Percentiles rank a stretch among this genome's conserved stretches.
Evolutionary conservation across 169 alveolate species (phyloP).

Genomic region (Toxoplasma gondii): DNA sequence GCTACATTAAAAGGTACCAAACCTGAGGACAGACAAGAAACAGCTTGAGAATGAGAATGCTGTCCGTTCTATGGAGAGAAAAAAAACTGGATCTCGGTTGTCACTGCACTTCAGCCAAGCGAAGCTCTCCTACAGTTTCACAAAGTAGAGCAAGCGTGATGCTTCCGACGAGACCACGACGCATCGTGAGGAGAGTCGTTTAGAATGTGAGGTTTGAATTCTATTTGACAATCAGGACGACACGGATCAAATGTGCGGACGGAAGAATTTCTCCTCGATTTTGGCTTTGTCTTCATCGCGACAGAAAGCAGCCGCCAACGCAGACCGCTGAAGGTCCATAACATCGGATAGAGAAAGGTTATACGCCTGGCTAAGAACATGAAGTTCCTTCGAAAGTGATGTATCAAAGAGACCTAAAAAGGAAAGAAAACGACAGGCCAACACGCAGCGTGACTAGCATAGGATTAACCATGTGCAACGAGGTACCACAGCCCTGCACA

Average conservation of each 20-base stretch:
- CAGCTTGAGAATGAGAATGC: no score
- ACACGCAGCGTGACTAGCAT: neutral
- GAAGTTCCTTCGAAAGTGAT: slow-evolving; percentile 19
- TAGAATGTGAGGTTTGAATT: neutral
- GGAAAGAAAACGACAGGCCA: neutral
- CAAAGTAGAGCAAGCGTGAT: no score
- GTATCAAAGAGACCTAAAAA: slow-evolving; percentile 40
- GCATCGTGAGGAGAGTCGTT: neutral
- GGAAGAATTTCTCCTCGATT: slow-evolving; percentile 22
- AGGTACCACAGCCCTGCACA: neutral
- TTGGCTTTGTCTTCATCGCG: neutral
- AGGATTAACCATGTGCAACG: neutral
- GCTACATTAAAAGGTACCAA: no score
- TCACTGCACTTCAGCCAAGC: no score
- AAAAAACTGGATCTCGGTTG: no score
- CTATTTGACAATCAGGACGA: no score
- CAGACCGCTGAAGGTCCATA: slow-evolving; percentile 14
- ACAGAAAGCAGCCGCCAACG: slow-evolving; percentile 48
- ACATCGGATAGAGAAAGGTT: neutral
- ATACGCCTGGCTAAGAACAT: neutral
- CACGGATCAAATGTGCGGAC: no score
- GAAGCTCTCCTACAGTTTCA: no score
- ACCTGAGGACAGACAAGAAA: no score
- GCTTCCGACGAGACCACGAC: neutral
- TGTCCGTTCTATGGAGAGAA: no score